Evolutionary conservation across 345 rosid species (phyloP).

Genomic region (Geranium brycei): DNA sequence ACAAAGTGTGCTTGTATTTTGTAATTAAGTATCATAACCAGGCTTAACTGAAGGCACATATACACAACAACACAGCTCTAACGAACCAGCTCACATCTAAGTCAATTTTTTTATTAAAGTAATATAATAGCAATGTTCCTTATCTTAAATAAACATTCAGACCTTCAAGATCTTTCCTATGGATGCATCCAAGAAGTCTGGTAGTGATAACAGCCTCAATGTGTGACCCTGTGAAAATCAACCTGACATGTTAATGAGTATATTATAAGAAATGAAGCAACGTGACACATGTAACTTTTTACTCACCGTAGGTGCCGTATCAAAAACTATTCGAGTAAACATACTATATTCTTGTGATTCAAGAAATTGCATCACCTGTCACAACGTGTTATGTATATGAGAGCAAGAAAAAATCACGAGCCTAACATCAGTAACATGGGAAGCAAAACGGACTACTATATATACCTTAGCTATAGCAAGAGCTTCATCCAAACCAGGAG

Average conservation of each 20-base stretch:
- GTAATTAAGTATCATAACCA: not conserved
- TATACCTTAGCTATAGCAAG: slow-evolving; percentile 86
- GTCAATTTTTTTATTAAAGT: too few species aligned
- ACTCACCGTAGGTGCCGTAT: slow-evolving; percentile 95
- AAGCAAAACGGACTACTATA: slow-evolving; percentile 8
- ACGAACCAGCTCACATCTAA: too few species aligned
- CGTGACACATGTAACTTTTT: slow-evolving; percentile 4
- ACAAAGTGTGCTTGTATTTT: too few species aligned
- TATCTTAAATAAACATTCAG: slow-evolving; percentile 6
- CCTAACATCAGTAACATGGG: slow-evolving; percentile 1
- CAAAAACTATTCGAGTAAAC: slow-evolving; percentile 92
- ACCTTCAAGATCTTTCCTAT: slow-evolving; percentile 97
- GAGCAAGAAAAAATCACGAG: slow-evolving; percentile 1
- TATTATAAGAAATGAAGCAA: slow-evolving; percentile 4
- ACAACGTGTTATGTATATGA: slow-evolving; percentile 13
- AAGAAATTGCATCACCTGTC: slow-evolving; percentile 91
- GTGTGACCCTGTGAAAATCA: slow-evolving; percentile 67
- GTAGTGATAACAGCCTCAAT: slow-evolving; percentile 73
- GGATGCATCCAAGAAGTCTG: slow-evolving; percentile 91
- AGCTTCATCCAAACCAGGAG: slow-evolving; percentile 98
- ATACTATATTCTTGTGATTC: slow-evolving; percentile 76
- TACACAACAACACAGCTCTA: too few species aligned
- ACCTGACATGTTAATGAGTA: slow-evolving; percentile 6
- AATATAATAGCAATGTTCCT: not conserved
- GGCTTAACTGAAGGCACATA: not conserved